phyloP scores from a whole-genome alignment of 345 rosid genomes.

The Carallia brachiata region DNA sequence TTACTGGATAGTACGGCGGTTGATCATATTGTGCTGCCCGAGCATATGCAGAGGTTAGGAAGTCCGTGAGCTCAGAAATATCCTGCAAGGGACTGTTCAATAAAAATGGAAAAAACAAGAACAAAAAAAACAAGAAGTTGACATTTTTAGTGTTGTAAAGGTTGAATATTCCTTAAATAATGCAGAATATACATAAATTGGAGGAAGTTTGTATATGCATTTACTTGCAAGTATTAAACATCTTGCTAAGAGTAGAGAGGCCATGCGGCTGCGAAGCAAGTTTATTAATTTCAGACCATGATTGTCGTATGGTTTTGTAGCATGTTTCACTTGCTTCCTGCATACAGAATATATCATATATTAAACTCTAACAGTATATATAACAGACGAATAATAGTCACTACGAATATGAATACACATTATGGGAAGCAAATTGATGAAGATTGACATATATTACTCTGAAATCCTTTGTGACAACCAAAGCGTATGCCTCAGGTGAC shows the following conservation, averaged over 20 bases:
- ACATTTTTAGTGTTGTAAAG: neutral
- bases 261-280: slow-evolving; percentile 23
- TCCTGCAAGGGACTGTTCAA: neutral
- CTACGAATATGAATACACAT: neutral
- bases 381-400: neutral
- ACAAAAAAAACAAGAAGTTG: neutral
- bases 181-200: neutral
- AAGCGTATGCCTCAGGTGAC: slow-evolving; percentile 23
- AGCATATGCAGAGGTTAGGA: neutral
- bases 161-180: neutral
- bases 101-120: neutral
- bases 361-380: neutral
- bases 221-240: slow-evolving; percentile 40
- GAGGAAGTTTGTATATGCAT: neutral
- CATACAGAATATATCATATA: neutral
- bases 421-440: neutral
- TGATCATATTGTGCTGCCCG: slow-evolving; percentile 23
- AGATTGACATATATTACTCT: slow-evolving; percentile 9
- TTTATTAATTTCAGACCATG: slow-evolving; percentile 33
- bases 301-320: slow-evolving; percentile 24
- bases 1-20: slow-evolving; percentile 27
- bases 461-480: slow-evolving; percentile 24
- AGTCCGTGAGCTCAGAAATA: neutral
- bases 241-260: slow-evolving; percentile 27
- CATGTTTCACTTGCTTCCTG: slow-evolving; percentile 38